Conservation (phyloP, 2,329 filamentous ascomycete genomes). For the Daldinia eschscholtzii region DNA sequence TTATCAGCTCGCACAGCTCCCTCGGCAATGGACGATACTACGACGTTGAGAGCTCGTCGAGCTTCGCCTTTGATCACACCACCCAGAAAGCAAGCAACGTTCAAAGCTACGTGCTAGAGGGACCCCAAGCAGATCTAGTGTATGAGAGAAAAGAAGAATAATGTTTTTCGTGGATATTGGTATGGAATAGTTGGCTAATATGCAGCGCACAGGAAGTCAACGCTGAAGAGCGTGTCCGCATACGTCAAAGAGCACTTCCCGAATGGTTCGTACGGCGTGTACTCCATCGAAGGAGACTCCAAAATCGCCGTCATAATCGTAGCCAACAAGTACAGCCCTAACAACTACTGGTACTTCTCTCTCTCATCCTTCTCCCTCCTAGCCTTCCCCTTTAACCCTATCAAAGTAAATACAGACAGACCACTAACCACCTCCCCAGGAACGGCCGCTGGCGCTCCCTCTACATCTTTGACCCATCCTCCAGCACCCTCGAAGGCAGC, state of each 20-base stretch:
- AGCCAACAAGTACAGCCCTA: constrained; percentile 96
- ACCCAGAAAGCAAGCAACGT: constrained; percentile 87
- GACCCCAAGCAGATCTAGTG: constrained; percentile 82
- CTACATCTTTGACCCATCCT: constrained; percentile 82
- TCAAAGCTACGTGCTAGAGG: constrained; percentile 84
- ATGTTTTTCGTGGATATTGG: neutral
- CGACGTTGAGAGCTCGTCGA: constrained; percentile 88
- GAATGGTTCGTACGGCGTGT: constrained; percentile 83
- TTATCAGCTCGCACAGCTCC: constrained; percentile 88
- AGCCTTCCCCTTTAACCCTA: neutral
- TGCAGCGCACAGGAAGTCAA: constrained; percentile 74
- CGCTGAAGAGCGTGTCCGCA: constrained; percentile 78
- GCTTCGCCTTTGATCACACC: constrained; percentile 88
- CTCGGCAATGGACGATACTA: constrained; percentile 87
- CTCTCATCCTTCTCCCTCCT: too few relatives aligned
- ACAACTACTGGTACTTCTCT: constrained; percentile 86
- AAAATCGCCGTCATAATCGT: constrained; percentile 86
- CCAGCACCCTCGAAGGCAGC: constrained; percentile 76
- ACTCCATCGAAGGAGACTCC: constrained; percentile 80
- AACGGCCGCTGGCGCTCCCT: constrained; percentile 96
- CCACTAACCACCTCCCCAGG: constrained; percentile 60
- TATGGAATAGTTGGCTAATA: constrained; percentile 39
- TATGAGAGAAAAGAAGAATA: constrained; percentile 55
- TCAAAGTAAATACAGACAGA: neutral
- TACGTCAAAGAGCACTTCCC: constrained; percentile 93